phyloP scores from a whole-genome alignment of 768 basidiomycete genomes.

The Boletus huronensis region DNA sequence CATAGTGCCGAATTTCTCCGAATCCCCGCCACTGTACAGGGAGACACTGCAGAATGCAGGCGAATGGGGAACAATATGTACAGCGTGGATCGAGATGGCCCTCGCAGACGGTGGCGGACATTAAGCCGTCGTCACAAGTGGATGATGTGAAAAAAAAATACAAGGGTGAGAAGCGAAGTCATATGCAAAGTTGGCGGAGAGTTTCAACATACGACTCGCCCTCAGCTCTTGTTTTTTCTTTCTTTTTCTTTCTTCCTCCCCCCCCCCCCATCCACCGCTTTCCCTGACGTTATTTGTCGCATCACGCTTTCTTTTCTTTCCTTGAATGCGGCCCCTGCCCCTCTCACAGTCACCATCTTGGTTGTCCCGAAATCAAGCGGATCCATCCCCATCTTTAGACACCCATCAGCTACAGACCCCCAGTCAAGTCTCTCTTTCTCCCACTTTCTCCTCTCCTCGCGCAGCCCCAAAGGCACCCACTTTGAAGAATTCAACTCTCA shows the following conservation, averaged over 20 bases:
- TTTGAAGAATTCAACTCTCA: conserved; percentile 36
- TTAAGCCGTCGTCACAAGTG: not conserved
- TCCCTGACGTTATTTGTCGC: not conserved
- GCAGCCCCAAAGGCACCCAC: conserved; percentile 26
- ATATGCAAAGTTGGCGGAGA: not conserved
- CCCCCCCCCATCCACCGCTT: not conserved
- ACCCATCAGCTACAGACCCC: conserved; percentile 18
- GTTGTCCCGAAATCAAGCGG: conserved; percentile 37
- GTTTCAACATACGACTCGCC: conserved; percentile 2
- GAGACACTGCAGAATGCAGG: no score
- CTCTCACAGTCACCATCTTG: conserved; percentile 30
- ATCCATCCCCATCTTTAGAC: conserved; percentile 35
- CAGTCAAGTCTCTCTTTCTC: conserved; percentile 38
- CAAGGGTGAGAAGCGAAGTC: conserved; percentile 3
- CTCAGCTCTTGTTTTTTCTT: no score
- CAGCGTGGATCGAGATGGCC: no score
- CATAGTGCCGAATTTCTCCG: no score
- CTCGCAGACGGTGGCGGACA: not conserved
- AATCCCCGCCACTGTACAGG: no score
- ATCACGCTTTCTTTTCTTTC: not conserved
- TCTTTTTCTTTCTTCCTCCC: not conserved
- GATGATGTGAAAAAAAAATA: not conserved
- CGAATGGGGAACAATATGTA: no score
- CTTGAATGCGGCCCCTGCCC: conserved; percentile 35
- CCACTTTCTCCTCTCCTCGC: conserved; percentile 40